Base-by-base conservation (phyloP, 2,329 filamentous ascomycete species). In the Ophiosphaerella herpotricha region DNA sequence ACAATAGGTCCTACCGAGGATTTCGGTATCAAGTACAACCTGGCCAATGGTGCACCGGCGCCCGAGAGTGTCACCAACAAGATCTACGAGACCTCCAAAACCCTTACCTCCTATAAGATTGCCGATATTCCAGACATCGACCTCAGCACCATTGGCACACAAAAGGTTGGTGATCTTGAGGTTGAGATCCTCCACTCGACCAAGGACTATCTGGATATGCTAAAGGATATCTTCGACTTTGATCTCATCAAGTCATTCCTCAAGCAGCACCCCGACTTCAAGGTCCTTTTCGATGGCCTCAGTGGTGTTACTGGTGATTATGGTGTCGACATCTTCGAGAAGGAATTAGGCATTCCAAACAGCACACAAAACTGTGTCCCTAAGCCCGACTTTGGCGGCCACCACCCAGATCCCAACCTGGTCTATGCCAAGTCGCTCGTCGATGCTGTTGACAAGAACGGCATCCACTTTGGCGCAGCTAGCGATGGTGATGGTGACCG, bases 11-110 rank as follows among this genome's bases (percentile, higher is more conserved):
- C 94, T 55, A 88, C 85, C 64, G 89, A 94, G 74, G 94, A 99
- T 78, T 99, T 99, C 68, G 94, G 94, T 66, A 99, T 99, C 86
- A 99, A 99, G 81, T 99, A 99, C 85, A 99, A 99, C 82, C 82
- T 99, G 52, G 82, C 91, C 74, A 97, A 99, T 71, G 94, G 94
- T 66, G 94, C 92, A 48, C 94, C 94, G 37, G 94, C 94, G 48
- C 94, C 94, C 51, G 94, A 99, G 77, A 88, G 89, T 46, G 90
- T 99, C 61, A 99, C 94, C 63, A 95, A 99, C 85, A 96, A 96
- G 81, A 97, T 99, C 75, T 97, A 85, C 79, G 90, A 93, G 66
- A 85, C 87, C 54, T 93, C 93, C 64, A 97, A 97, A 83, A 86
- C 83, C 57, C 82, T 99, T 64, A 90, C 85, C 38, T 91, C 88